These are phyloP conservation scores for Neurospora sp. DNA, from an alignment of 495 filamentous ascomycete genomes.

Conservation along the genomic window DNA sequence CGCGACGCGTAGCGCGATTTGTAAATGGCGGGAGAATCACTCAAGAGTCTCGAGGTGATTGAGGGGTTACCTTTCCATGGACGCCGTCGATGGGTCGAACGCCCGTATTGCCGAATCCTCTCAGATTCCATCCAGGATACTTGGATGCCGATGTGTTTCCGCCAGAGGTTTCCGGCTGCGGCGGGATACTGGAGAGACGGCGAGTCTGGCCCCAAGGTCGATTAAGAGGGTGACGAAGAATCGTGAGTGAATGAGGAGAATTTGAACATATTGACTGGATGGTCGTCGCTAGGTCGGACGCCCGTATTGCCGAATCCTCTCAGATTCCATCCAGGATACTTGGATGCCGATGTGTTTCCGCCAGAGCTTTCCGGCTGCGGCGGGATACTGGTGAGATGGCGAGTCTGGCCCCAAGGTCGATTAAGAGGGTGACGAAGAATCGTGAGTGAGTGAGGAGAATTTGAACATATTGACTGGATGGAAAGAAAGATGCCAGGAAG, in stretches of 20 bases:
- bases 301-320: conserved; percentile 26
- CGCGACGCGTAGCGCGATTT: too few species aligned
- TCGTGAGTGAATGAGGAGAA: too few species aligned
- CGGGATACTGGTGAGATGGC: conserved; percentile 19
- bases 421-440: too few species aligned
- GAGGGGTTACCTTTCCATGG: too few species aligned
- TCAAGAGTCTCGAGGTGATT: too few species aligned
- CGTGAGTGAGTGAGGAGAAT: too few species aligned
- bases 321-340: conserved; percentile 27
- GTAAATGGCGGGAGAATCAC: too few species aligned
- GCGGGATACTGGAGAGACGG: conserved; percentile 20
- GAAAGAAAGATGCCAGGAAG: neutral
- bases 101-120: conserved; percentile 25
- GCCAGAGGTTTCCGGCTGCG: conserved; percentile 8
- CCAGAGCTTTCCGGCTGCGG: conserved; percentile 9
- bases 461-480: neutral
- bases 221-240: too few species aligned
- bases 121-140: conserved; percentile 26
- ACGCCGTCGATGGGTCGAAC: conserved; percentile 11
- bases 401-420: too few species aligned
- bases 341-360: neutral
- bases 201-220: too few species aligned
- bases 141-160: conserved; percentile 1
- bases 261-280: too few species aligned
- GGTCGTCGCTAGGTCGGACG: conserved; percentile 12